A percentile compares a stretch with the other conserved stretches of the same genome.
These are phyloP conservation scores for Globisporangium radiosum DNA, from an alignment of 352 stramenopile genomes.

Conservation along the genomic window DNA sequence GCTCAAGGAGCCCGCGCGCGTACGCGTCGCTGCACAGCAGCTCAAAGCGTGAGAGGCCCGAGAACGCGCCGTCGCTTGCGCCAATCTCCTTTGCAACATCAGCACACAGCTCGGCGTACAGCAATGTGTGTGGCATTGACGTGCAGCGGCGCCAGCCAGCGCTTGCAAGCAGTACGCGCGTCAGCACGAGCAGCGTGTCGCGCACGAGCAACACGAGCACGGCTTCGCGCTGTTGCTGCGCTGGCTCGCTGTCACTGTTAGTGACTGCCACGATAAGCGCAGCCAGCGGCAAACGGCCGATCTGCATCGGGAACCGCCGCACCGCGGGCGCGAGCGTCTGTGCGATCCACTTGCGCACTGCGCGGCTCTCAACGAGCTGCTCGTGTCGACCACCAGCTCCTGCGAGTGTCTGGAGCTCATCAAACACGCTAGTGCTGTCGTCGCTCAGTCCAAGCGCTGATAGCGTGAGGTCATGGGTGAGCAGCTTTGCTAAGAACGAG, in stretches of 20 bases:
- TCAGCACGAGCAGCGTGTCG: conserved; percentile 36
- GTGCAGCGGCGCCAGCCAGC: conserved; percentile 40
- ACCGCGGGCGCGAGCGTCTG: conserved; percentile 11
- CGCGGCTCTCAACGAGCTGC: conserved; percentile 9
- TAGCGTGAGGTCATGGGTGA: background rate
- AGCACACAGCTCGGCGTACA: conserved; percentile 35
- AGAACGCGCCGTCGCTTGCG: conserved; percentile 2
- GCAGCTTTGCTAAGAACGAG: conserved; percentile 6
- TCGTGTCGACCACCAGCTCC: background rate
- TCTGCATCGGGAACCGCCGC: conserved; percentile 6
- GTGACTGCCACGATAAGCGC: background rate
- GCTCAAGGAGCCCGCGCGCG: conserved; percentile 26
- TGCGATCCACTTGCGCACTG: conserved; percentile 11
- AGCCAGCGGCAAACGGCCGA: background rate
- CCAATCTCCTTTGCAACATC: conserved; percentile 32
- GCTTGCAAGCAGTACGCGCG: conserved; percentile 35
- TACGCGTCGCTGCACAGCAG: conserved; percentile 41
- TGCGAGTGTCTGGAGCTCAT: conserved; percentile 6
- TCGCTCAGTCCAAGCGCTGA: conserved; percentile 4
- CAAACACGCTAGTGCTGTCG: background rate
- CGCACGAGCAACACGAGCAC: conserved; percentile 17
- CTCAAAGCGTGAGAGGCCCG: conserved; percentile 24
- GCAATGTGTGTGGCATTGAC: conserved; percentile 25
- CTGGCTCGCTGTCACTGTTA: background rate
- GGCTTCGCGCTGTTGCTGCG: conserved; percentile 3